These are phyloP conservation scores for Borovskyia barvae DNA, from an alignment of 208 protist species.

Conservation along the genomic window DNA sequence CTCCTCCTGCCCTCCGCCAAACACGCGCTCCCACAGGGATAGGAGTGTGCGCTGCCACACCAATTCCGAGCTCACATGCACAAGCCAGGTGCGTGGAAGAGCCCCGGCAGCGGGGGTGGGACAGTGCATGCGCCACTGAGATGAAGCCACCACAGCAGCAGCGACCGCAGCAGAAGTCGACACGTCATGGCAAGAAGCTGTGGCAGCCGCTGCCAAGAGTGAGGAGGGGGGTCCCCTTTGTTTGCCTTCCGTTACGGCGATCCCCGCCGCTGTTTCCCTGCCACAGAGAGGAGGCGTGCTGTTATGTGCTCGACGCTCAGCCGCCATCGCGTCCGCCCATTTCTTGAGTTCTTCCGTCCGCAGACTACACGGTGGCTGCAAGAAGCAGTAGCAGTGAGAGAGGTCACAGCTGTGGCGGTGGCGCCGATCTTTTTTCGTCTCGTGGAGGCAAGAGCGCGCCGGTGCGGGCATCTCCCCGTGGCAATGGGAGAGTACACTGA, in stretches of 20 bases:
- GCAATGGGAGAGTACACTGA: constrained; percentile 27
- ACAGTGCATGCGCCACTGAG: no score
- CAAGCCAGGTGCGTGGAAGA: constrained; percentile 13
- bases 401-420: constrained; percentile 2
- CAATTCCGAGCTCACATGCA: constrained; percentile 17
- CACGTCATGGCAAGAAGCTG: neutral
- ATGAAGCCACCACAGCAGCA: neutral
- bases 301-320: no score
- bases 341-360: constrained; percentile 8
- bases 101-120: neutral
- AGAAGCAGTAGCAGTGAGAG: constrained; percentile 16
- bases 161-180: neutral
- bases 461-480: neutral
- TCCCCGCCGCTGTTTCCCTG: no score
- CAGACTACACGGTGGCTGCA: constrained; percentile 10
- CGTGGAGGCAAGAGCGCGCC: no score
- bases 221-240: no score
- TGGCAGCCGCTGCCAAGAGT: no score
- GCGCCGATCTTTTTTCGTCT: neutral
- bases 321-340: neutral
- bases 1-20: no score
- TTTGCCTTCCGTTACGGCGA: no score
- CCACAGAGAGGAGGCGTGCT: no score
- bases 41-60: neutral
- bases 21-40: neutral